A percentile compares a stretch with the other conserved stretches of the same genome.
Evolutionary conservation across 78 protist species (phyloP).

Genomic region (Dictyostelium intermedium): DNA sequence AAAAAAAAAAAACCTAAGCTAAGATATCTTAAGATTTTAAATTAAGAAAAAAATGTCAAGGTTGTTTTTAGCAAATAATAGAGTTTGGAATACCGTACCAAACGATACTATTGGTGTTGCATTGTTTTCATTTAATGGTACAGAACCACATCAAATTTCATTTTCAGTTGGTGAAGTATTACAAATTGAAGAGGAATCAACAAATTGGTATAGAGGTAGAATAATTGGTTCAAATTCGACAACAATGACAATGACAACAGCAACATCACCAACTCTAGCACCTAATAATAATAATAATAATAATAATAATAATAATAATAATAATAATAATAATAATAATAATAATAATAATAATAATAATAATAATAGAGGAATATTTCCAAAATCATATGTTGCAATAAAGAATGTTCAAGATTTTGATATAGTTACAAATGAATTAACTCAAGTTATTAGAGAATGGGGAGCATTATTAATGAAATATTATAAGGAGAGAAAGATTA

Average conservation of each 20-base stretch:
- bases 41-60: slow-evolving; percentile 14
- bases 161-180: slow-evolving; percentile 54
- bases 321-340: background rate
- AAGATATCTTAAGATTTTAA: background rate
- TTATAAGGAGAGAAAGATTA: slow-evolving; percentile 36
- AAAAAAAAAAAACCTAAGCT: background rate
- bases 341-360: background rate
- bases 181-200: slow-evolving; percentile 35
- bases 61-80: background rate
- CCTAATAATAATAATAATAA: background rate
- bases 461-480: slow-evolving; percentile 43
- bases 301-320: background rate
- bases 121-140: background rate
- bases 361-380: slow-evolving; percentile 51
- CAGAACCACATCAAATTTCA: slow-evolving; percentile 22
- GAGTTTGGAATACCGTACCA: background rate
- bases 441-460: slow-evolving; percentile 75
- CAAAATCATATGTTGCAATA: slow-evolving; percentile 26
- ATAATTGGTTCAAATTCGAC: background rate
- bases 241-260: background rate
- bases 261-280: background rate
- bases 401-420: slow-evolving; percentile 23
- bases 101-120: slow-evolving; percentile 28
- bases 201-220: slow-evolving; percentile 45
- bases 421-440: slow-evolving; percentile 55